A percentile compares a stretch with the other conserved stretches of the same genome.
Conservation (phyloP, 2,329 filamentous ascomycete genomes). For the Trichoderma sp. region DNA sequence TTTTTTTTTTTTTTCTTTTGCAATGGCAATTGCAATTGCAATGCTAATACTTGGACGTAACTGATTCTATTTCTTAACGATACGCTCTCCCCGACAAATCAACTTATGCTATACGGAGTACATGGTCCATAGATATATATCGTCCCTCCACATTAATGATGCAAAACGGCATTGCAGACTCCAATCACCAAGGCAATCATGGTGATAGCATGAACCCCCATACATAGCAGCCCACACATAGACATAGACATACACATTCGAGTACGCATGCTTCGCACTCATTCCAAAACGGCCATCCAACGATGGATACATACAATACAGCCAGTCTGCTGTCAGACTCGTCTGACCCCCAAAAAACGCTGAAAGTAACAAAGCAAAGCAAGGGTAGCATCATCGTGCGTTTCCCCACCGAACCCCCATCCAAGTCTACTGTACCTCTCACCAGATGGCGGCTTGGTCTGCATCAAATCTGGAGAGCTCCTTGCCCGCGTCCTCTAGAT, state of each 20-base stretch:
- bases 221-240: background rate
- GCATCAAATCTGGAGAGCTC: slow-evolving; percentile 87
- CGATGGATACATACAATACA: background rate
- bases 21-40: background rate
- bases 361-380: background rate
- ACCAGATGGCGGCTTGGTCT: slow-evolving; percentile 68
- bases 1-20: no score
- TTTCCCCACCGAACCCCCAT: background rate
- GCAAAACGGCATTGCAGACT: background rate
- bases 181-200: background rate
- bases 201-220: background rate
- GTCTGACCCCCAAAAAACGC: background rate
- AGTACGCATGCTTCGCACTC: background rate
- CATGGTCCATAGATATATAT: background rate
- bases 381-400: background rate
- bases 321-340: background rate
- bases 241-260: background rate
- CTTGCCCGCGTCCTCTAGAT: slow-evolving; percentile 90
- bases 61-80: background rate
- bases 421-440: slow-evolving; percentile 16
- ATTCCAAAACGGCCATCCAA: slow-evolving; percentile 12
- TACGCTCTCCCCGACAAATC: slow-evolving; percentile 7
- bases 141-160: background rate
- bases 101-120: slow-evolving; percentile 21
- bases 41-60: slow-evolving; percentile 6